Percentiles rank a stretch among this genome's conserved stretches.
phyloP scores from a whole-genome alignment of 495 filamentous ascomycete genomes.

The Rhizodiscina lignyota region DNA sequence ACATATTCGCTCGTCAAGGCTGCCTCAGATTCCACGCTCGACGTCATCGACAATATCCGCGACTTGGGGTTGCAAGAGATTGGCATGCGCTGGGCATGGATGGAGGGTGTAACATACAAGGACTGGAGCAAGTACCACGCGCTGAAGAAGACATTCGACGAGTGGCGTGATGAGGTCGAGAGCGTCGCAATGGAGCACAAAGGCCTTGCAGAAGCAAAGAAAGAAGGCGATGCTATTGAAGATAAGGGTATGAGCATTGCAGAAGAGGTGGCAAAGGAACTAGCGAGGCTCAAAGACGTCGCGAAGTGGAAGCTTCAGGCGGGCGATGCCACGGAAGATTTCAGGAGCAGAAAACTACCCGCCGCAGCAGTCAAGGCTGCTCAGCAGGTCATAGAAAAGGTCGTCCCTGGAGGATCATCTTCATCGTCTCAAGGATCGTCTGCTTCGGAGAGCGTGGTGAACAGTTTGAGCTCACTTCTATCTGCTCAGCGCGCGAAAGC shows the following conservation, averaged over 20 bases:
- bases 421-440: no score
- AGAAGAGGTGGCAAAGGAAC: conserved; percentile 64
- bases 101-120: conserved; percentile 86
- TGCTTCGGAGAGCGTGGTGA: no score
- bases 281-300: conserved; percentile 69
- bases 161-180: conserved; percentile 71
- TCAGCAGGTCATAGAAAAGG: conserved; percentile 27
- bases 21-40: conserved; percentile 65
- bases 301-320: conserved; percentile 72
- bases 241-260: conserved; percentile 65
- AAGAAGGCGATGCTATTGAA: conserved; percentile 52
- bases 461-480: no score
- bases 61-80: conserved; percentile 88
- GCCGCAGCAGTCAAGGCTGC: conserved; percentile 25
- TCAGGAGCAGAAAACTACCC: conserved; percentile 37
- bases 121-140: conserved; percentile 88
- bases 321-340: conserved; percentile 60
- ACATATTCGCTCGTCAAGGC: conserved; percentile 49
- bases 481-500: no score
- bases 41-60: conserved; percentile 66
- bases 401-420: no score
- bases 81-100: conserved; percentile 95
- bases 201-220: conserved; percentile 50
- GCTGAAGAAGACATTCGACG: conserved; percentile 65
- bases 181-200: conserved; percentile 53